A percentile compares a stretch with the other conserved stretches of the same genome.
Conservation (phyloP, 179 eudicot genomes). For the Silene noctiflora region DNA sequence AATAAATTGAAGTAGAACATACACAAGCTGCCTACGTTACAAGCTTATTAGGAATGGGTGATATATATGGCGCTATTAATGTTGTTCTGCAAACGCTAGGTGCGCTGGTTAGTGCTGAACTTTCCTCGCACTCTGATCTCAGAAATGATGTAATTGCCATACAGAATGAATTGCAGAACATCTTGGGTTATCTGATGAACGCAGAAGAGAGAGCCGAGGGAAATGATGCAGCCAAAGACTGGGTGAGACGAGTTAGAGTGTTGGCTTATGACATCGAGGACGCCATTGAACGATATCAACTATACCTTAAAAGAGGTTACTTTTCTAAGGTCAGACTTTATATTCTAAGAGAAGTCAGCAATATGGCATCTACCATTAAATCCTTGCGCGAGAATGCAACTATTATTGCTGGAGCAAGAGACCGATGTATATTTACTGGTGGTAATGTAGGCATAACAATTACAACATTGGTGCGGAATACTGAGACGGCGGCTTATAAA, state of each 20-base stretch:
- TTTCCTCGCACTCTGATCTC: not conserved
- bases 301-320: not conserved
- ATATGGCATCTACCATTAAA: not conserved
- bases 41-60: not conserved
- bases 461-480: not conserved
- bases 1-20: no score
- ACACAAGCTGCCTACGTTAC: no score
- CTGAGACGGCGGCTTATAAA: not conserved
- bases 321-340: not conserved
- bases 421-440: not conserved
- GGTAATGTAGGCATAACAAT: not conserved
- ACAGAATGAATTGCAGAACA: not conserved
- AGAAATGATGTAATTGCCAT: constrained; percentile 2
- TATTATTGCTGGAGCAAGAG: not conserved
- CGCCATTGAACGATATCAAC: constrained; percentile 20
- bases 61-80: not conserved
- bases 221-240: not conserved
- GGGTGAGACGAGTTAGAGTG: constrained; percentile 23
- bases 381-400: not conserved
- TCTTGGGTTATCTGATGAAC: constrained; percentile 1
- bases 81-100: not conserved
- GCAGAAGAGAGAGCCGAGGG: constrained; percentile 20
- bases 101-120: not conserved
- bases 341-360: not conserved
- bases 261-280: constrained; percentile 28